These are phyloP conservation scores for Citrullus mucosospermus DNA, from an alignment of 306 rosid genomes.

Conservation along the genomic window DNA sequence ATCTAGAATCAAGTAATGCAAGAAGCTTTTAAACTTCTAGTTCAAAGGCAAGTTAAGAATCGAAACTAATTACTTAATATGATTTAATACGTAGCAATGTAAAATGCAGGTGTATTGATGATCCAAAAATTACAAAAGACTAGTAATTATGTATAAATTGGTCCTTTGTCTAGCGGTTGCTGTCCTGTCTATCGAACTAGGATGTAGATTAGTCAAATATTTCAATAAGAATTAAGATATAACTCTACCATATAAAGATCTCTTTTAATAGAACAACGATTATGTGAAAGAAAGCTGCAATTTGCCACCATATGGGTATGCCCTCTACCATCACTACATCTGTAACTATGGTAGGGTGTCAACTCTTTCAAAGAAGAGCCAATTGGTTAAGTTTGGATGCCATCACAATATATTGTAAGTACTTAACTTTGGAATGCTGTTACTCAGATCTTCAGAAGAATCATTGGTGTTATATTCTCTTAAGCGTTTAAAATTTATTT, in stretches of 20 bases:
- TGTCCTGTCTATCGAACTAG: background rate
- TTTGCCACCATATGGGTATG: background rate
- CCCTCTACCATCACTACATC: background rate
- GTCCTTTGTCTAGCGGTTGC: background rate
- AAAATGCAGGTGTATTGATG: background rate
- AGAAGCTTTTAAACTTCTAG: background rate
- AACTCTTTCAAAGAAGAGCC: background rate
- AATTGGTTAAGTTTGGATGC: background rate
- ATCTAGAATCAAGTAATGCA: background rate
- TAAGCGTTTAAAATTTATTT: background rate
- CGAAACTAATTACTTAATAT: background rate
- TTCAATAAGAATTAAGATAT: background rate
- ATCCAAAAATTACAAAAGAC: background rate
- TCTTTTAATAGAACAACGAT: background rate
- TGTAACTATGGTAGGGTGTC: background rate
- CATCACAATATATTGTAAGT: background rate
- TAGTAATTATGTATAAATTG: background rate
- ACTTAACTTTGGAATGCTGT: background rate
- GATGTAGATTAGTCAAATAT: background rate
- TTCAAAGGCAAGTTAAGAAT: background rate
- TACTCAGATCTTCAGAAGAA: background rate
- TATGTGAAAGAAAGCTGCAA: background rate
- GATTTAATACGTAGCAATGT: background rate
- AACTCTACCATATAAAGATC: background rate
- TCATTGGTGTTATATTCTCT: background rate